These are phyloP conservation scores for Funneliformis geosporum DNA, from an alignment of 192 early-diverging fungal genomes.

Conservation along the genomic window DNA sequence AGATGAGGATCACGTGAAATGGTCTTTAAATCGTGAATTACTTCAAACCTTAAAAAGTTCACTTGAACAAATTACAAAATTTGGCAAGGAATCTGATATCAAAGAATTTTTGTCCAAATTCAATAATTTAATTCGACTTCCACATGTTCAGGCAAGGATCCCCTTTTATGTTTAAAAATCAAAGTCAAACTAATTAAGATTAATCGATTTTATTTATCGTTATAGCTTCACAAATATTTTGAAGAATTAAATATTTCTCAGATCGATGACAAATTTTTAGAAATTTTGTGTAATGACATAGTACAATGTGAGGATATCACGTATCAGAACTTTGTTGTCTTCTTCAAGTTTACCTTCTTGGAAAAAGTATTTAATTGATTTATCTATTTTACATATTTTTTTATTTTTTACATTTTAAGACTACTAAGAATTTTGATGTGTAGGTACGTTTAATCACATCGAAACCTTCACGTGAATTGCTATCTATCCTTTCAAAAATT, in stretches of 20 bases:
- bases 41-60: neutral
- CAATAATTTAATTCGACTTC: neutral
- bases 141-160: neutral
- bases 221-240: neutral
- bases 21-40: neutral
- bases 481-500: slow-evolving; percentile 18
- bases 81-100: neutral
- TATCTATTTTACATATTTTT: neutral
- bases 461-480: slow-evolving; percentile 22
- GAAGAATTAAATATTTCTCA: neutral
- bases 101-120: slow-evolving; percentile 5
- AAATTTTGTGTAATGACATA: neutral
- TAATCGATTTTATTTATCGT: neutral
- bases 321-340: slow-evolving; percentile 22
- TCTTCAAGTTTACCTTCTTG: slow-evolving; percentile 16
- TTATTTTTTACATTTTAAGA: neutral
- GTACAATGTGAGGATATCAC: slow-evolving; percentile 5
- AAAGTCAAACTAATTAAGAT: neutral
- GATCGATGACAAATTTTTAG: neutral
- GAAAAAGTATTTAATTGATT: slow-evolving; percentile 17
- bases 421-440: neutral
- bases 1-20: neutral
- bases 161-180: neutral
- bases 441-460: slow-evolving; percentile 11
- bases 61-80: neutral